Percentiles rank a stretch among this genome's conserved stretches.
Evolutionary conservation across 192 early-diverging fungal species (phyloP).

Genomic region (Jimgerdemannia lactiflua): DNA sequence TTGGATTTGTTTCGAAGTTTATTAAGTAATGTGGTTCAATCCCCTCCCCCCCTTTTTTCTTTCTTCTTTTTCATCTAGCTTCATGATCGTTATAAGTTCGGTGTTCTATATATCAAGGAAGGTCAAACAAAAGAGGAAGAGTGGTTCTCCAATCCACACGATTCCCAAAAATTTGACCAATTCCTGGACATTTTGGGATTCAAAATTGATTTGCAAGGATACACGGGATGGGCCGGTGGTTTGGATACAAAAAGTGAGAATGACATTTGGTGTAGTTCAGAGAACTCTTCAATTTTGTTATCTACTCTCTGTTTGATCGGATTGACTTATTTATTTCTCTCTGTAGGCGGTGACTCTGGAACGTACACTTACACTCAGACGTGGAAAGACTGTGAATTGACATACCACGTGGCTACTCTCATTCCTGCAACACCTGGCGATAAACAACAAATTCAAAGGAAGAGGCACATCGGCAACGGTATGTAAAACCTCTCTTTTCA

Average conservation of each 20-base stretch:
- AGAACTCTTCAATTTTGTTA: background rate
- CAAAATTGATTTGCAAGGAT: constrained; percentile 68
- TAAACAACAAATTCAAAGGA: constrained; percentile 66
- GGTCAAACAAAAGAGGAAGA: constrained; percentile 75
- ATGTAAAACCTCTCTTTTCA: background rate
- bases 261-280: background rate
- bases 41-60: background rate
- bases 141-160: constrained; percentile 68
- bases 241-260: constrained; percentile 65
- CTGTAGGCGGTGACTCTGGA: constrained; percentile 62
- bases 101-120: constrained; percentile 65
- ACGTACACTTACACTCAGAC: constrained; percentile 66
- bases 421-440: constrained; percentile 66
- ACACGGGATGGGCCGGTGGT: constrained; percentile 74
- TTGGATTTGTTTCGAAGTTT: constrained; percentile 1
- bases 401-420: constrained; percentile 76
- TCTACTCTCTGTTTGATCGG: constrained; percentile 5
- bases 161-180: constrained; percentile 50
- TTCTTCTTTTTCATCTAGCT: constrained; percentile 13
- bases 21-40: constrained; percentile 8
- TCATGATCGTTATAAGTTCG: constrained; percentile 69
- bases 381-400: constrained; percentile 73
- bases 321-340: constrained; percentile 3
- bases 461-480: constrained; percentile 62
- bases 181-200: constrained; percentile 73